Percentiles rank a stretch among this genome's conserved stretches.
These are phyloP conservation scores for Athelia psychrophila DNA, from an alignment of 1,284 basidiomycete genomes.

Conservation along the genomic window DNA sequence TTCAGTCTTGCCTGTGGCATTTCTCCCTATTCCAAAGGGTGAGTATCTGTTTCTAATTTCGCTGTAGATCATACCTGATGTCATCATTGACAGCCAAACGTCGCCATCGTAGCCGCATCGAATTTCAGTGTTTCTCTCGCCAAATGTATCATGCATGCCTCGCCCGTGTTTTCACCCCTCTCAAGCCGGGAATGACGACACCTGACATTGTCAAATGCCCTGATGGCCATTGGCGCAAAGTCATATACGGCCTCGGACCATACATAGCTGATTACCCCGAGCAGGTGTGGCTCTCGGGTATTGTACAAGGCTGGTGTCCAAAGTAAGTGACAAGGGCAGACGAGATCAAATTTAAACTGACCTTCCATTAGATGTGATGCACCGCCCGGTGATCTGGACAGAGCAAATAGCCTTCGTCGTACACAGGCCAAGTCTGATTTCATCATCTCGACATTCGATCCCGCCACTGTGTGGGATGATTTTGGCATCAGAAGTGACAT, in stretches of 20 bases:
- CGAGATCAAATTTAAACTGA: background rate
- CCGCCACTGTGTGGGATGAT: slow-evolving; percentile 5
- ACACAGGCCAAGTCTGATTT: slow-evolving; percentile 4
- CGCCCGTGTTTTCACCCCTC: background rate
- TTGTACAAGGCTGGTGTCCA: slow-evolving; percentile 9
- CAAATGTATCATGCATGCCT: slow-evolving; percentile 2
- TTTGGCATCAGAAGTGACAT: slow-evolving; percentile 8
- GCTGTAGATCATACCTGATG: background rate
- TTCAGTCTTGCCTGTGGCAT: slow-evolving; percentile 10
- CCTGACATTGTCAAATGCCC: slow-evolving; percentile 15
- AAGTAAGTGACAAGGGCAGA: slow-evolving; percentile 1
- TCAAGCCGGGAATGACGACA: slow-evolving; percentile 11
- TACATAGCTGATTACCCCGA: slow-evolving; percentile 21
- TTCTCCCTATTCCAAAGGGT: slow-evolving; percentile 17
- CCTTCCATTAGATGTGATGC: slow-evolving; percentile 7
- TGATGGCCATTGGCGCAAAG: slow-evolving; percentile 16
- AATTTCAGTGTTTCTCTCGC: background rate
- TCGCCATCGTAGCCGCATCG: background rate
- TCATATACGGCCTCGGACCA: slow-evolving; percentile 17
- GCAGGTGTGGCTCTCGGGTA: slow-evolving; percentile 4
- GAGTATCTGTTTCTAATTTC: background rate
- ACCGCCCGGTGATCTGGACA: slow-evolving; percentile 5
- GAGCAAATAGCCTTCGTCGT: background rate
- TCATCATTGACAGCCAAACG: background rate
- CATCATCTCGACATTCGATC: slow-evolving; percentile 3